phyloP scores from a whole-genome alignment of 495 filamentous ascomycete species.

The Polyplosphaeria fusca region DNA sequence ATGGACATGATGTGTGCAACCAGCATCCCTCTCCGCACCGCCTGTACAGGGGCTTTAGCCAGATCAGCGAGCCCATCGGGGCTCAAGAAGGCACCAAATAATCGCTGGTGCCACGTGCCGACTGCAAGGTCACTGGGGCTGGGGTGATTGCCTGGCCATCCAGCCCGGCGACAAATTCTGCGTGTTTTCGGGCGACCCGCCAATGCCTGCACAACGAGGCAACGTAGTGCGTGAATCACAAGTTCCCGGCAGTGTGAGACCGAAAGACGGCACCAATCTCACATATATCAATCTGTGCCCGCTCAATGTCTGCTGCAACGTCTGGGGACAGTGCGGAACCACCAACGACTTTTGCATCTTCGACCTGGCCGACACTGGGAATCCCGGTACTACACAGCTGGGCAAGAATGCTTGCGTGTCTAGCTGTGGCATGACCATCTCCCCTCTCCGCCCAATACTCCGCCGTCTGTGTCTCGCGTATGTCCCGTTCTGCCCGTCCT shows the following conservation, averaged over 20 bases:
- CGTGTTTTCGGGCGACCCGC: slow-evolving; percentile 47
- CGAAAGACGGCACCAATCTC: slow-evolving; percentile 15
- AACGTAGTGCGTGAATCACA: slow-evolving; percentile 48
- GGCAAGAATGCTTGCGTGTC: slow-evolving; percentile 21
- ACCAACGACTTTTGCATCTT: slow-evolving; percentile 47
- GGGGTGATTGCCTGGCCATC: slow-evolving; percentile 45
- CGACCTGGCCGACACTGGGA: slow-evolving; percentile 15
- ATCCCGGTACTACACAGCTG: slow-evolving; percentile 37
- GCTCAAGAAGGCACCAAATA: background rate
- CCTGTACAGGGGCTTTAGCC: background rate
- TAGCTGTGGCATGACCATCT: slow-evolving; percentile 48
- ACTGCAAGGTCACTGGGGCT: slow-evolving; percentile 49
- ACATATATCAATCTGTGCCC: slow-evolving; percentile 11
- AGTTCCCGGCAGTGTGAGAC: slow-evolving; percentile 37
- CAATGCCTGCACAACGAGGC: slow-evolving; percentile 42
- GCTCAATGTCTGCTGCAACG: slow-evolving; percentile 22
- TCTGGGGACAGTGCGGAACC: slow-evolving; percentile 50
- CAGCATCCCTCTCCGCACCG: background rate
- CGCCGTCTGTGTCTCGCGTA: too few species aligned
- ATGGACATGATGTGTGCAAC: background rate
- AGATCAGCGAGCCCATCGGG: background rate
- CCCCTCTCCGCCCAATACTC: too few species aligned
- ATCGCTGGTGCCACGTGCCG: background rate
- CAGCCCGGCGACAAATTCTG: slow-evolving; percentile 41
- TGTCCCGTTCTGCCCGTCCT: too few species aligned